These are phyloP conservation scores for Moesziomyces parantarcticus DNA, from an alignment of 1,284 basidiomycete species.

Conservation along the genomic window DNA sequence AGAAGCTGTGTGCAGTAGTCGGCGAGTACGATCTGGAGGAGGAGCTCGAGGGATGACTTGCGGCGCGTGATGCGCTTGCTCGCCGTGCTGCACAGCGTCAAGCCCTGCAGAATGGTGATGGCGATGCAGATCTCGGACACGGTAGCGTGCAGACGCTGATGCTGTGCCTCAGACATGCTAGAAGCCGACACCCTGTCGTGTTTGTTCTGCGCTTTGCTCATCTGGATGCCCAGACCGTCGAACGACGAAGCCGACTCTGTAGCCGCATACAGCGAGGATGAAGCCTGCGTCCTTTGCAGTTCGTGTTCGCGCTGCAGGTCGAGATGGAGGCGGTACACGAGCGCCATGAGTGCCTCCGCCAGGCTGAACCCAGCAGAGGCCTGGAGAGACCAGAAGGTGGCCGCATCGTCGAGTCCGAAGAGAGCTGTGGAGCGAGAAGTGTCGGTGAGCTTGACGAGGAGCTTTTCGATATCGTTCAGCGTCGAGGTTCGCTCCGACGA, in stretches of 20 bases:
- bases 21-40: conserved; percentile 33
- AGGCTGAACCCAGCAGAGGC: conserved; percentile 30
- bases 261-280: background rate
- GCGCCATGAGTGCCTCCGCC: conserved; percentile 31
- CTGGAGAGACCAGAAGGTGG: conserved; percentile 42
- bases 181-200: background rate
- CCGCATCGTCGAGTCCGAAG: conserved; percentile 10
- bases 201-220: background rate
- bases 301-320: conserved; percentile 33
- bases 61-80: conserved; percentile 33
- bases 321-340: conserved; percentile 32
- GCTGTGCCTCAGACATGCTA: conserved; percentile 12
- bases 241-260: background rate
- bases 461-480: conserved; percentile 41
- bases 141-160: conserved; percentile 15
- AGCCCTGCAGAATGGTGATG: conserved; percentile 46
- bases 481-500: conserved; percentile 23
- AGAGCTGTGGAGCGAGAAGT: conserved; percentile 1
- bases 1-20: conserved; percentile 42
- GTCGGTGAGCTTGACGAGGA: conserved; percentile 24
- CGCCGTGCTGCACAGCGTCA: conserved; percentile 31
- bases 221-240: background rate
- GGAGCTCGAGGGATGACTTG: conserved; percentile 37
- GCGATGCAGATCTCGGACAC: conserved; percentile 35
- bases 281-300: background rate